These are phyloP conservation scores for Candida piceae DNA, from an alignment of 805 yeast species.

Conservation along the genomic window DNA sequence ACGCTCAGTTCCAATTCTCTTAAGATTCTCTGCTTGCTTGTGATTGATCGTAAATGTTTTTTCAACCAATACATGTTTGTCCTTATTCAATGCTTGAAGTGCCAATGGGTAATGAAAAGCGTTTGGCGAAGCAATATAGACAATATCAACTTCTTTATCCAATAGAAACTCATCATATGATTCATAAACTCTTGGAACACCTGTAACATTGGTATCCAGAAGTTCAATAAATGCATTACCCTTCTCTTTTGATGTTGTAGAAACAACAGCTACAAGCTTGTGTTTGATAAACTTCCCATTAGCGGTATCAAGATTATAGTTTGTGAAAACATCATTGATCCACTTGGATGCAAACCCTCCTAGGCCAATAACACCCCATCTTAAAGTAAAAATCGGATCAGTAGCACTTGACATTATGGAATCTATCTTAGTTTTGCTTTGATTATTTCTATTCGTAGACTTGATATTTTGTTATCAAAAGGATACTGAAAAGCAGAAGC, in stretches of 20 bases:
- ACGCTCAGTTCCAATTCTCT: slow-evolving; percentile 37
- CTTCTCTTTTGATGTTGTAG: slow-evolving; percentile 32
- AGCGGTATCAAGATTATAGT: slow-evolving; percentile 20
- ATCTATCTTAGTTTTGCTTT: no score
- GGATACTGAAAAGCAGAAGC: no score
- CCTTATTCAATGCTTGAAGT: slow-evolving; percentile 36
- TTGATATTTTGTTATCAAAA: no score
- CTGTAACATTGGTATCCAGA: slow-evolving; percentile 5
- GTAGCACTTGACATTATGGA: no score
- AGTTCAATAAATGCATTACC: slow-evolving; percentile 8
- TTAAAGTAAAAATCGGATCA: slow-evolving; percentile 11
- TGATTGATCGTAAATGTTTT: slow-evolving; percentile 50
- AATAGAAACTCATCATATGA: slow-evolving; percentile 37
- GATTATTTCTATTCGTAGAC: no score
- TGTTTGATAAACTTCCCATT: slow-evolving; percentile 25
- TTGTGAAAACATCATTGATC: slow-evolving; percentile 30
- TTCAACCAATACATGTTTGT: slow-evolving; percentile 49
- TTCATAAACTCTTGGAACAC: slow-evolving; percentile 7
- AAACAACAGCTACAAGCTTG: slow-evolving; percentile 35
- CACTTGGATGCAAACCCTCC: slow-evolving; percentile 42
- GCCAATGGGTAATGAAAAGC: slow-evolving; percentile 42
- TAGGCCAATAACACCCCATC: slow-evolving; percentile 47
- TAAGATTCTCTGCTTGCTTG: slow-evolving; percentile 37
- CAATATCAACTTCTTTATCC: slow-evolving; percentile 38
- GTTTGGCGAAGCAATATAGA: slow-evolving; percentile 54